Base-by-base conservation (phyloP, 371 early-diverging fungal genomes). In the Mycotypha africana region DNA sequence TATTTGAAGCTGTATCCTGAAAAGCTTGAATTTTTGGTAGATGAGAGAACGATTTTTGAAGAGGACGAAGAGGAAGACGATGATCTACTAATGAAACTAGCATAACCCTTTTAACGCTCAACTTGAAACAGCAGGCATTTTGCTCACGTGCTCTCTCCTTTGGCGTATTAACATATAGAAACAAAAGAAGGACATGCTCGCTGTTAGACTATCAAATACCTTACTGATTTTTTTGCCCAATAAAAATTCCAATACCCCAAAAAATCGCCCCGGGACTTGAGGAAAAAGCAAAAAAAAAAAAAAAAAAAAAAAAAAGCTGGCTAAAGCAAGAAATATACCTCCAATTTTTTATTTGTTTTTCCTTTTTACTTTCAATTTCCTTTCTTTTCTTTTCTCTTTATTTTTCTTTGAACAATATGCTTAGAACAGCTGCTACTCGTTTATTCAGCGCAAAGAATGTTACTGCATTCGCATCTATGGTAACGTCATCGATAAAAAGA, bases 371-470 rank as follows among this genome's bases (percentile, higher is more conserved):
- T 8, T n/a, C n/a, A 12, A 28, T 8, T 6, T 8, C 28, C 26
- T 46, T 23, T 52, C 41, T 42, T 52, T 46, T 32, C 46, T 50
- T 25, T 41, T 45, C 45, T 39, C 40, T 45, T 33, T 49, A 38
- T 56, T 33, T 56, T 49, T 49, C 31, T 45, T 49, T 43, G 44
- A 28, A 39, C 42, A 61, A 32, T 23, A 72, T 72, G 73, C 73
- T 72, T 68, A 68, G 73, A 51, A 58, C 62, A 58, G 57, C 73
- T 38, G 56, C 69, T 59, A n/a, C n/a, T n/a, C 73, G 73, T 52
- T 53, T 72, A 44, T 56, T 72, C 52, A 67, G 64, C 51, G 63
- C 68, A 48, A 65, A 59, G 42, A 49, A 45, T 42, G 58, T 60
- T 22, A 37, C 45, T 45, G 50, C 56, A 46, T 56, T 56, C 47